Evolutionary conservation across 1,284 basidiomycete genomes (phyloP).

Genomic region (Caloboletus inedulis): DNA sequence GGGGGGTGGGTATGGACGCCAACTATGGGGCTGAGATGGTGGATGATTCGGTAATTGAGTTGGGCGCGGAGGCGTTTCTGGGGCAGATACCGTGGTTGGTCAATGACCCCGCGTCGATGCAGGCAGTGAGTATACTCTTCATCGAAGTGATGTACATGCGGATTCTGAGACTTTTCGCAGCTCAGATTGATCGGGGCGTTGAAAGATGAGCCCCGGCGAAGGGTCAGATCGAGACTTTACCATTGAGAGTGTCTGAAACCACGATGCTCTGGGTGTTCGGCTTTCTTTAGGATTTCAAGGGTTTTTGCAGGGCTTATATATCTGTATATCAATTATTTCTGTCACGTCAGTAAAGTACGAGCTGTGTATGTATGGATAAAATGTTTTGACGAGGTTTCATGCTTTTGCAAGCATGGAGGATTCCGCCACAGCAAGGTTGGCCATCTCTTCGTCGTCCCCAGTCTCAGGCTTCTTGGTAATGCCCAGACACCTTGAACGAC

Average conservation of each 20-base stretch:
- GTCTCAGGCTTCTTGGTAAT: too few species aligned
- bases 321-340: neutral
- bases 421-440: too few species aligned
- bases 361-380: too few species aligned
- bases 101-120: neutral
- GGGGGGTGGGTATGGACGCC: neutral
- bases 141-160: accelerated
- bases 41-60: conserved; percentile 11
- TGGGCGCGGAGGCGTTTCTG: conserved; percentile 5
- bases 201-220: neutral
- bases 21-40: neutral
- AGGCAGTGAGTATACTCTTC: neutral
- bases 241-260: neutral
- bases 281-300: neutral
- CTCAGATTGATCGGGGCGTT: neutral
- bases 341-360: neutral
- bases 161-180: neutral
- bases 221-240: neutral
- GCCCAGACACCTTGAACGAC: too few species aligned
- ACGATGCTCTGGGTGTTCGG: neutral
- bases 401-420: too few species aligned
- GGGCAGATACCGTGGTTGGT: neutral
- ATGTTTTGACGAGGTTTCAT: too few species aligned
- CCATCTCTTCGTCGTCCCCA: too few species aligned
- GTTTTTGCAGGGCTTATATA: neutral